Evolutionary conservation across 768 basidiomycete species (phyloP).

Genomic region (Astraeus odoratus): DNA sequence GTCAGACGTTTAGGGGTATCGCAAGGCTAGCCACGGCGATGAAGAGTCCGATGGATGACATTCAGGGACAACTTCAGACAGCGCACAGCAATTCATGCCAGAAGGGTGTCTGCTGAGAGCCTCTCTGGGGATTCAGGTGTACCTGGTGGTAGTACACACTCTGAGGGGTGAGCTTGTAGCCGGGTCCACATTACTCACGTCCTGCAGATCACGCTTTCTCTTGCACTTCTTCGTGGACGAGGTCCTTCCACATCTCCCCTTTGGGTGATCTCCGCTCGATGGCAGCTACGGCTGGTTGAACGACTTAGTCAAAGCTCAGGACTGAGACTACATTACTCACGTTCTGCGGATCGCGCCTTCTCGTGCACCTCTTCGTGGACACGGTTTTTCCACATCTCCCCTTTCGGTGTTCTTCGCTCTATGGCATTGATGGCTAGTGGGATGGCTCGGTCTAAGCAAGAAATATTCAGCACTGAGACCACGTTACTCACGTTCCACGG

Average conservation of each 20-base stretch:
- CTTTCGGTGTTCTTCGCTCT: slow-evolving; percentile 1
- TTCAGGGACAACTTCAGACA: no score
- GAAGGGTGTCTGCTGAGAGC: no score
- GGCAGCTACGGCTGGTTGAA: background rate
- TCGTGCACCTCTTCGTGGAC: slow-evolving; percentile 18
- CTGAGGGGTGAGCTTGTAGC: background rate
- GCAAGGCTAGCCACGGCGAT: background rate
- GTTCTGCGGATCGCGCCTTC: background rate
- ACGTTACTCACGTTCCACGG: slow-evolving; percentile 6
- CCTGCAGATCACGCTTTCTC: background rate
- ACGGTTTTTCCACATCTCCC: slow-evolving; percentile 15
- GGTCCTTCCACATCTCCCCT: no score
- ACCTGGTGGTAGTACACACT: no score
- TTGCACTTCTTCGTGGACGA: no score
- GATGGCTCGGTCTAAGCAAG: background rate
- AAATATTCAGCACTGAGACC: slow-evolving; percentile 2
- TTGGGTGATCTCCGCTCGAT: background rate
- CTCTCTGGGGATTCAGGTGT: no score
- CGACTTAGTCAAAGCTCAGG: background rate
- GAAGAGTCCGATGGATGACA: no score
- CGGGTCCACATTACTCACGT: background rate
- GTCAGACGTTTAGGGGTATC: background rate
- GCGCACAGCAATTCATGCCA: no score
- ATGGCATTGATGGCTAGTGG: background rate
- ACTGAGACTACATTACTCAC: background rate